A percentile compares a stretch with the other conserved stretches of the same genome.
These are phyloP conservation scores for Cercospora sesami DNA, from an alignment of 2,329 filamentous ascomycete genomes.

Conservation along the genomic window DNA sequence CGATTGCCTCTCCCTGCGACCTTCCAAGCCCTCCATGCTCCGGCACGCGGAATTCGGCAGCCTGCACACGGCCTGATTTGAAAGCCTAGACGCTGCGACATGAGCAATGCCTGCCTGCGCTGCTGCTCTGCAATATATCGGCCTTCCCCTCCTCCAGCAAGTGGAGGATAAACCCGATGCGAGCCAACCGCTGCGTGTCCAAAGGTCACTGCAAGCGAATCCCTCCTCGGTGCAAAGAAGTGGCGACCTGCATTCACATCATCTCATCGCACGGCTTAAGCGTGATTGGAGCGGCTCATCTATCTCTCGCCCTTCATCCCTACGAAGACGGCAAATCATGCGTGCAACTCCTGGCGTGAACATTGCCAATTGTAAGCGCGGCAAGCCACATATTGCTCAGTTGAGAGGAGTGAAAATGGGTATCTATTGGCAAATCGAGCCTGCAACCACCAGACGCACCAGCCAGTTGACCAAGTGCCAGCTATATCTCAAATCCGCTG, in stretches of 20 bases:
- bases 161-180: background rate
- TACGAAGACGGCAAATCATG: background rate
- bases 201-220: conserved; percentile 4
- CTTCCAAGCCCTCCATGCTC: background rate
- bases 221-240: background rate
- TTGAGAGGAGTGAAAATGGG: background rate
- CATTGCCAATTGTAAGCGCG: background rate
- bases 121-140: background rate
- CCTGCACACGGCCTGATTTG: conserved; percentile 4
- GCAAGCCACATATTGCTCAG: background rate
- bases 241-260: conserved; percentile 1
- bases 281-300: background rate
- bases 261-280: background rate
- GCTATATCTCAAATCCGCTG: background rate
- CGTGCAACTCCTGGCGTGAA: background rate
- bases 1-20: background rate
- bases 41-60: conserved; percentile 12
- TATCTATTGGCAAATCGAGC: background rate
- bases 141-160: background rate
- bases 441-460: background rate
- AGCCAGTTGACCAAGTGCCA: background rate
- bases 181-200: background rate
- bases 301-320: background rate
- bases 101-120: background rate
- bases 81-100: background rate